Evolutionary conservation across 164 flowering plant genomes (phyloP).

Genomic region (Cinnamomum chago): DNA sequence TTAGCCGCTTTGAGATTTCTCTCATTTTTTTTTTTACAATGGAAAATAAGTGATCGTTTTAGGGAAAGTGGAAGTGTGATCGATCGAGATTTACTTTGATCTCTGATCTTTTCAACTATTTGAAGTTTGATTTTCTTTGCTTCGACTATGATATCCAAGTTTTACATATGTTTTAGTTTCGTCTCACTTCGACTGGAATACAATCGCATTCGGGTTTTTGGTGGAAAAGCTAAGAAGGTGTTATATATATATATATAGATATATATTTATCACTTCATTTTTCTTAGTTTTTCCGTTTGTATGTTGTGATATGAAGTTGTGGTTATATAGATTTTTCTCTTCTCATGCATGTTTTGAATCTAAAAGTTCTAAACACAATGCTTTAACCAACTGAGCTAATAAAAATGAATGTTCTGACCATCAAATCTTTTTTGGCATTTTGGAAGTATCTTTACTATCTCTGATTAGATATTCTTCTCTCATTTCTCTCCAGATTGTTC

Average conservation of each 20-base stretch:
- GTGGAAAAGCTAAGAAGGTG: neutral
- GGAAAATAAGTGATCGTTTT: no score
- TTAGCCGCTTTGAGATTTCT: neutral
- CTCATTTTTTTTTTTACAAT: no score
- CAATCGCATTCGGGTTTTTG: neutral
- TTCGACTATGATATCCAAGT: no score
- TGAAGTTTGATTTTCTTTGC: no score
- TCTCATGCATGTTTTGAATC: neutral
- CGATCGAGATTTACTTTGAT: no score
- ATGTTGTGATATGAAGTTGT: no score
- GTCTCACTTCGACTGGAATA: no score
- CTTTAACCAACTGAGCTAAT: neutral
- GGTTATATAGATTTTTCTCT: no score
- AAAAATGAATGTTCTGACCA: neutral
- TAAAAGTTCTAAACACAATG: neutral
- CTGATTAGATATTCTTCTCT: neutral
- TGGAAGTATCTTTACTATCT: neutral
- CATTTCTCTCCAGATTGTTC: neutral
- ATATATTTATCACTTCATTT: neutral
- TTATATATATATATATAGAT: no score
- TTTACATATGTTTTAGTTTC: no score
- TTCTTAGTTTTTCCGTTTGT: neutral
- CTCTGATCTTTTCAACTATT: no score
- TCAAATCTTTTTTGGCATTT: neutral
- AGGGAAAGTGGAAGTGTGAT: no score